These are phyloP conservation scores for Backusella tuberculispora DNA, from an alignment of 192 early-diverging fungal genomes.

Conservation along the genomic window DNA sequence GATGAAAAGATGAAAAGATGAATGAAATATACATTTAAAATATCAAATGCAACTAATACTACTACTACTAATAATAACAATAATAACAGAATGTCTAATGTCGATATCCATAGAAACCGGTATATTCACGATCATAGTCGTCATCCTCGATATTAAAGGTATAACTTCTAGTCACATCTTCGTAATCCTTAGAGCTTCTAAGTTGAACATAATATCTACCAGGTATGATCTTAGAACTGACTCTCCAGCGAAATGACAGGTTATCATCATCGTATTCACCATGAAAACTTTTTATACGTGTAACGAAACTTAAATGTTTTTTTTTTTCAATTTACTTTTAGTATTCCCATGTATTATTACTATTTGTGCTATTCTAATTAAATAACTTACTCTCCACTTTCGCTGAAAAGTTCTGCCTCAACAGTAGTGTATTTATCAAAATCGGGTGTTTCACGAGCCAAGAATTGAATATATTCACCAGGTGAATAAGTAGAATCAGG, in stretches of 20 bases:
- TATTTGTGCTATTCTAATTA: background rate
- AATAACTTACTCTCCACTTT: background rate
- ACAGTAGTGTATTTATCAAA: background rate
- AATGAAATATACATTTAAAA: too few relatives aligned
- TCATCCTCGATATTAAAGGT: background rate
- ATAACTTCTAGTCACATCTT: background rate
- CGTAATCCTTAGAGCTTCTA: background rate
- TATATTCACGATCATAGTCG: background rate
- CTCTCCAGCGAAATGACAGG: background rate
- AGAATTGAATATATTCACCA: background rate
- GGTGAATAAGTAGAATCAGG: background rate
- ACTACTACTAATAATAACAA: too few relatives aligned
- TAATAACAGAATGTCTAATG: background rate
- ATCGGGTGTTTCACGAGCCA: background rate
- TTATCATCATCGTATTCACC: background rate
- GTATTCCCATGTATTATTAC: background rate
- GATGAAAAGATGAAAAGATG: too few relatives aligned
- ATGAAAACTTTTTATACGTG: background rate
- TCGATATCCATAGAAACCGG: background rate
- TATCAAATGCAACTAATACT: too few relatives aligned
- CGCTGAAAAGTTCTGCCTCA: background rate
- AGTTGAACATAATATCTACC: slow-evolving; percentile 9
- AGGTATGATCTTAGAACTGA: background rate
- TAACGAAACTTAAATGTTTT: background rate
- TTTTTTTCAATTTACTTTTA: too few relatives aligned